Evolutionary conservation across 1,284 basidiomycete species (phyloP), one percentile per base, ranked within the genome.

Genomic region (Phylloboletellus chloephorus): DNA sequence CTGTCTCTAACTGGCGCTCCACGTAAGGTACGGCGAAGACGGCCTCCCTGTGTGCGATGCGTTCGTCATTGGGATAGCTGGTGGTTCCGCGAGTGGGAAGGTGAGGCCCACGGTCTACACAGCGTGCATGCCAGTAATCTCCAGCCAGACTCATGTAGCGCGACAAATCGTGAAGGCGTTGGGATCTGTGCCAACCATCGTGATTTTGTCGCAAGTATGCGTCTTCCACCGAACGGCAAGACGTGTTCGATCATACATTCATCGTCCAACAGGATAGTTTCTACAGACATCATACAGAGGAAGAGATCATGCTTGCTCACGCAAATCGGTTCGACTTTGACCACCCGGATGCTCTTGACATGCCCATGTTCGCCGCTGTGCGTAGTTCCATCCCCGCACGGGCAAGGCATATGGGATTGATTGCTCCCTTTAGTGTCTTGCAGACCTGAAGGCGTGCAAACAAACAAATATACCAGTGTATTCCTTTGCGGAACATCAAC

Each of bases 51-150:
- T 79, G 9, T 72, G 70, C 30, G 78, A 82, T 54, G 90, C 90
- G 7, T 98, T 96, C 61, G 90, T 97, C 20, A 85, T 98, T 43
- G 94, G 88, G 7, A 87, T 98, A 52, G 92, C 90, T 51, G 94
- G 94, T 77, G 94, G 94, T 1, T 90, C 86, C 50, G 91, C 92
- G 0, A 92, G 88, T 51, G 95, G 94, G 41, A 96, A 97, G 79
- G 92, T 90, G 44, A 52, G 68, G 13, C 25, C 38, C 16, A 25
- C 42, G 3, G 15, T 39, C 34, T 40, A 8, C 20, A 21, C 21
- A 21, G 22, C 22, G 30, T 41, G 13, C 21, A 24, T 43, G 24
- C 35, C 40, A 43, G 52, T 41, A 49, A 46, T 43, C 46, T 34
- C 39, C 45, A 31, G 29, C 12, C 53, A 93, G 91, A 95, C 92